phyloP scores from a whole-genome alignment of 2,329 filamentous ascomycete species.

The Microsporum canis region DNA sequence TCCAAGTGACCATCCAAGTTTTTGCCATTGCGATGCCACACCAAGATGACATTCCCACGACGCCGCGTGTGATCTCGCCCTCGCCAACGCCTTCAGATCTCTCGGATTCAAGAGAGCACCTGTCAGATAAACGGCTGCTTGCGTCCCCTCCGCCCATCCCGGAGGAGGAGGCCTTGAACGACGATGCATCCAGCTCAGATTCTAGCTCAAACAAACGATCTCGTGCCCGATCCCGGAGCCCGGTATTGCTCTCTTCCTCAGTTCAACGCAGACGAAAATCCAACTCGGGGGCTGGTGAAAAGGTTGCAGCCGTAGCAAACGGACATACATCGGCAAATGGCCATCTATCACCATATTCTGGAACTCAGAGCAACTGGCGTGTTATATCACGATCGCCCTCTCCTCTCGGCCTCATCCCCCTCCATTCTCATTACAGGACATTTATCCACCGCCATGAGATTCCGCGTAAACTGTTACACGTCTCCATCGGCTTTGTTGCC shows the following conservation, averaged over 20 bases:
- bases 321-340: constrained; percentile 45
- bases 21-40: constrained; percentile 32
- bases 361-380: constrained; percentile 60
- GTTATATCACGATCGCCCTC: constrained; percentile 86
- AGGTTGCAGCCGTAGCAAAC: constrained; percentile 31
- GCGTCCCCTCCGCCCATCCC: constrained; percentile 50
- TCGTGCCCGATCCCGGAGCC: constrained; percentile 60
- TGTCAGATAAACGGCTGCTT: constrained; percentile 45
- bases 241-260: constrained; percentile 37
- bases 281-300: constrained; percentile 43
- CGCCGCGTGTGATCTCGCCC: constrained; percentile 79
- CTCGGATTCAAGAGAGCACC: constrained; percentile 45
- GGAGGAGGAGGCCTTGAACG: constrained; percentile 46
- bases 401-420: constrained; percentile 85
- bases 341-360: constrained; percentile 53
- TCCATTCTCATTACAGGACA: constrained; percentile 80
- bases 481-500: constrained; percentile 92
- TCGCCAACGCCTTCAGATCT: constrained; percentile 57
- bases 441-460: constrained; percentile 97
- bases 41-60: constrained; percentile 55
- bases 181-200: constrained; percentile 42
- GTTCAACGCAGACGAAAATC: constrained; percentile 36
- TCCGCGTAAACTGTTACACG: constrained; percentile 81
- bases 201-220: constrained; percentile 46
- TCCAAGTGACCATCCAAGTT: neutral